These are phyloP conservation scores for Zygoascus meyerae DNA, from an alignment of 1,139 yeast genomes.

Conservation along the genomic window DNA sequence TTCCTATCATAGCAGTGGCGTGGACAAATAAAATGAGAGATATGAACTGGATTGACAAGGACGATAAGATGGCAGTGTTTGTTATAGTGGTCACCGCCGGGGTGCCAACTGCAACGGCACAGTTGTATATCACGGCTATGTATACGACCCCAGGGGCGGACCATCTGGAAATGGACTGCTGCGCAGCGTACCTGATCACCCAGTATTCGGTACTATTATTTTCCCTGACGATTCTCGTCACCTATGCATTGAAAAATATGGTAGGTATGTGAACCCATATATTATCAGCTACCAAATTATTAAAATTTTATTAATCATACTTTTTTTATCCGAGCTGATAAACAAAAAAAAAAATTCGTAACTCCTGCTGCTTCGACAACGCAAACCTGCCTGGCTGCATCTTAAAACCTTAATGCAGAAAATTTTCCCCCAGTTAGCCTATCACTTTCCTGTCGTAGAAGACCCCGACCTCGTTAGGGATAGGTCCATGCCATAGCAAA, in stretches of 20 bases:
- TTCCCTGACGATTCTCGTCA: constrained; percentile 48
- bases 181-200: constrained; percentile 64
- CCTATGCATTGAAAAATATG: constrained; percentile 33
- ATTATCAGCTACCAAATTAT: too few species aligned
- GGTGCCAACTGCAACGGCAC: constrained; percentile 79
- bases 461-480: too few species aligned
- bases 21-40: constrained; percentile 46
- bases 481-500: too few species aligned
- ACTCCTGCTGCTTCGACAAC: too few species aligned
- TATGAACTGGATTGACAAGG: constrained; percentile 45
- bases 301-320: too few species aligned
- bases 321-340: too few species aligned
- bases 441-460: too few species aligned
- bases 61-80: constrained; percentile 57
- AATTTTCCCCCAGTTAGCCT: too few species aligned
- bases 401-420: too few species aligned
- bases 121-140: constrained; percentile 78
- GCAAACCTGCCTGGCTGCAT: too few species aligned
- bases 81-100: constrained; percentile 73
- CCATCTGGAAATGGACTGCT: constrained; percentile 74
- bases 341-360: too few species aligned
- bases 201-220: constrained; percentile 60
- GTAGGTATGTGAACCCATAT: constrained; percentile 2
- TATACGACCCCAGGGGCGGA: constrained; percentile 53
- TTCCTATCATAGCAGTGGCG: constrained; percentile 59